Conservation (phyloP, 495 filamentous ascomycete species). For the Penicillium argentinense region DNA sequence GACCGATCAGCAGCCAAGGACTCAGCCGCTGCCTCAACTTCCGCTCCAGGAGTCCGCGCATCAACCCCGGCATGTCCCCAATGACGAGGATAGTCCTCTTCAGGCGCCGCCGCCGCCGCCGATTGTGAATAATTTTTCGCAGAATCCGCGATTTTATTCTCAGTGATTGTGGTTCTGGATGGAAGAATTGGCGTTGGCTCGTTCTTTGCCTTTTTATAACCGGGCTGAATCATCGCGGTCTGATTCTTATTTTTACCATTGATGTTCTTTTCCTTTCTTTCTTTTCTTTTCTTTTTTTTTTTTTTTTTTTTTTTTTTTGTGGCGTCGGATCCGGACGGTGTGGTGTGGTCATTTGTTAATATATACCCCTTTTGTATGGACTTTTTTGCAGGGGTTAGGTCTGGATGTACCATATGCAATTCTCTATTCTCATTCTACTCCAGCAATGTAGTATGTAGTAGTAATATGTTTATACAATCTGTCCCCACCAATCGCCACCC, state of each 20-base stretch:
- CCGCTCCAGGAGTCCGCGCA: not conserved
- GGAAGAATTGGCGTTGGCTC: too few species aligned
- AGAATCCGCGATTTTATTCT: not conserved
- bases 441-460: not conserved
- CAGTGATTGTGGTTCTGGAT: not conserved
- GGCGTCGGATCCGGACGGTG: too few species aligned
- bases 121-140: not conserved
- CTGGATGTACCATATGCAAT: too few species aligned
- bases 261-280: not conserved
- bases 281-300: constrained; percentile 11
- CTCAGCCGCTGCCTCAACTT: not conserved
- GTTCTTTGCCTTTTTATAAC: too few species aligned
- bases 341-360: too few species aligned
- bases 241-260: too few species aligned
- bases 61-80: not conserved
- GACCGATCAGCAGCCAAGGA: not conserved
- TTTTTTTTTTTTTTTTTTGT: constrained; percentile 2
- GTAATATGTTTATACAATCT: too few species aligned
- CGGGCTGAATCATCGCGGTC: too few species aligned
- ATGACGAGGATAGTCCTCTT: not conserved
- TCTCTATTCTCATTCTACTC: not conserved
- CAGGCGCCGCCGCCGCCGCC: not conserved
- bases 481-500: not conserved
- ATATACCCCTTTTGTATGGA: constrained; percentile 27
- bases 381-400: too few species aligned